Evolutionary conservation across 495 filamentous ascomycete genomes (phyloP).

Genomic region (Penicillium egyptiacum): DNA sequence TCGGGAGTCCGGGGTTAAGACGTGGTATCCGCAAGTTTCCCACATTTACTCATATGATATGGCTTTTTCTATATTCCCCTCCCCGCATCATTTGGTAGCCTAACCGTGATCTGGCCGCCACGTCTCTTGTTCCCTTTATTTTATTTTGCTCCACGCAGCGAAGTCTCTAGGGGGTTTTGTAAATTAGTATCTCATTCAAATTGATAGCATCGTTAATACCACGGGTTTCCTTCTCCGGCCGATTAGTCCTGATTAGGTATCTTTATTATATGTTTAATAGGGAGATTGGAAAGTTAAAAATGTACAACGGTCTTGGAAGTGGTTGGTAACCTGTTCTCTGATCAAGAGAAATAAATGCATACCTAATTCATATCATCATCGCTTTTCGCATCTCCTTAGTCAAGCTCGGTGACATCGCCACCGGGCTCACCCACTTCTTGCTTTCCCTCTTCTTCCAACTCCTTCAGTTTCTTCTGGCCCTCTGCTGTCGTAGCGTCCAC

Average conservation of each 20-base stretch:
- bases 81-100: conserved; percentile 15
- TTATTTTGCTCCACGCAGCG: conserved; percentile 34
- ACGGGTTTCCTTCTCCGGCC: conserved; percentile 8
- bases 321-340: not conserved
- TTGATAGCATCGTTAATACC: conserved; percentile 33
- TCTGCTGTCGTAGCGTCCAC: conserved; percentile 96
- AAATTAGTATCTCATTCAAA: conserved; percentile 31
- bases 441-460: conserved; percentile 66
- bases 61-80: conserved; percentile 17
- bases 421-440: conserved; percentile 44
- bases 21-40: conserved; percentile 1
- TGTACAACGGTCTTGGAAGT: not conserved
- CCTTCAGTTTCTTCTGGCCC: conserved; percentile 71
- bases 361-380: conserved; percentile 13
- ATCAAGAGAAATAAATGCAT: conserved; percentile 12
- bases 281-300: not conserved
- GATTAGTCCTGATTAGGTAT: not conserved
- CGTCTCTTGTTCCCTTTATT: conserved; percentile 32
- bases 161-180: conserved; percentile 28
- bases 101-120: conserved; percentile 21
- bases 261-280: not conserved
- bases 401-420: conserved; percentile 43
- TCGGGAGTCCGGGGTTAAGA: conserved; percentile 6
- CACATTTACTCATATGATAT: conserved; percentile 10
- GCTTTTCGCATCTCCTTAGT: conserved; percentile 28